Conservation (phyloP, 106 monocot genomes). For the Phalaenopsis aphrodite region DNA sequence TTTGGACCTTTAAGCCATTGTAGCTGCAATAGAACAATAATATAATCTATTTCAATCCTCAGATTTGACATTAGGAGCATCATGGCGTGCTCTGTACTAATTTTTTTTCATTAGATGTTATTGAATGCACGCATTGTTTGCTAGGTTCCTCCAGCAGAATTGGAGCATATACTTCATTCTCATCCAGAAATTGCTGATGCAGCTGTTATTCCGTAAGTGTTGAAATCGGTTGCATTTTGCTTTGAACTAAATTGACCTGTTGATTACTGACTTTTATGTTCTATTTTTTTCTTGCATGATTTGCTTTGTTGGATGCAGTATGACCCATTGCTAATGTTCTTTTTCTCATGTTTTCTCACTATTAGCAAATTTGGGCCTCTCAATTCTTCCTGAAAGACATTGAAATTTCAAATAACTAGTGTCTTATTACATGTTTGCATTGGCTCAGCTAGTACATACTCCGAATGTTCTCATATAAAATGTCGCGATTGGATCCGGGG, state of each 20-base stretch:
- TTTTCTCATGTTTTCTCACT: too few relatives aligned
- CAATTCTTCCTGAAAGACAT: too few relatives aligned
- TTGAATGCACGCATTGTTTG: background rate
- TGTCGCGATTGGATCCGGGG: too few relatives aligned
- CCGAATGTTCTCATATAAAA: too few relatives aligned
- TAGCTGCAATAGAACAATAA: background rate
- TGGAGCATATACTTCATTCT: conserved; percentile 68
- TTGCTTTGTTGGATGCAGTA: background rate
- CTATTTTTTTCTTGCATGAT: background rate
- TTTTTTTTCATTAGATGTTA: background rate
- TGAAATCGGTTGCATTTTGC: background rate
- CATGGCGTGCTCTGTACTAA: too few relatives aligned
- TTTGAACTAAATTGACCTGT: background rate
- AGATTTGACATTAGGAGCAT: background rate
- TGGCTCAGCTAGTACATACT: background rate
- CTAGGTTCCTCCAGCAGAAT: conserved; percentile 71
- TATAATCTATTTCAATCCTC: background rate
- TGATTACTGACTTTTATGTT: background rate
- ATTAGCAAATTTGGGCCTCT: too few relatives aligned
- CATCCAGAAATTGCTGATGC: conserved; percentile 57
- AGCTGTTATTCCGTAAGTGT: conserved; percentile 75
- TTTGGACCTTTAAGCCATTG: too few relatives aligned
- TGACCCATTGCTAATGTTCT: too few relatives aligned
- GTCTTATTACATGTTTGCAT: background rate
- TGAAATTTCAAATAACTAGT: too few relatives aligned